Percentiles rank a stretch among this genome's conserved stretches.
Evolutionary conservation across 345 rosid genomes (phyloP).

Genomic region (Populus ilicifolia): DNA sequence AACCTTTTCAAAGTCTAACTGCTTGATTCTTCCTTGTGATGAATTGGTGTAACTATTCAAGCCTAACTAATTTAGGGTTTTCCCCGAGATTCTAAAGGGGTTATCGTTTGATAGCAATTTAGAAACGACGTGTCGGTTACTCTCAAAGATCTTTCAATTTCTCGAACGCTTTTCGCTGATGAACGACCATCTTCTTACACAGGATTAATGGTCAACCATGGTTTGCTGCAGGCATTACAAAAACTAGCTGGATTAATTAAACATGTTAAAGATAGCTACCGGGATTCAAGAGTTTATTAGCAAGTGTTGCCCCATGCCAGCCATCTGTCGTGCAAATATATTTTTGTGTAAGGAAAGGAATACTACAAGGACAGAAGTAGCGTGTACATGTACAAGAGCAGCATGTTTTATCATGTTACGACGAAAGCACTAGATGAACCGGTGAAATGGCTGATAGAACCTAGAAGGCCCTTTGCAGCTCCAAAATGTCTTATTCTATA

Average conservation of each 20-base stretch:
- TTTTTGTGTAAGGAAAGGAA: neutral
- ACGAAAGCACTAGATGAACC: conserved; percentile 80
- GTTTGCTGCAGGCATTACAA: neutral
- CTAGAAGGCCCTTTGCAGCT: conserved; percentile 52
- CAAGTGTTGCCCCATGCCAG: neutral
- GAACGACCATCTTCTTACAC: no score
- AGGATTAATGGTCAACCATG: neutral
- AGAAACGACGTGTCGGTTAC: neutral
- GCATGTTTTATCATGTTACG: conserved; percentile 32
- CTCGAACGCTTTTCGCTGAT: neutral
- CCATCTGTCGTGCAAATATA: no score
- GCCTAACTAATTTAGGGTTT: neutral
- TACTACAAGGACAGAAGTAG: neutral
- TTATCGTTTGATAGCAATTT: neutral
- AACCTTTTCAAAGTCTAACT: no score
- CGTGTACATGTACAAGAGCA: neutral
- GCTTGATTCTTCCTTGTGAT: neutral
- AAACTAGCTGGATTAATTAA: neutral
- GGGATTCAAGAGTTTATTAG: neutral
- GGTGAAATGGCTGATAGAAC: conserved; percentile 54
- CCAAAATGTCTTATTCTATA: conserved; percentile 80
- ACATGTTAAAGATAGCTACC: neutral
- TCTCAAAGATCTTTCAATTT: no score
- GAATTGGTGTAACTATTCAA: neutral
- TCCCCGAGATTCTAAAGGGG: neutral